Conservation (phyloP, 2,329 filamentous ascomycete genomes). For the Neoarthrinium moseri region DNA sequence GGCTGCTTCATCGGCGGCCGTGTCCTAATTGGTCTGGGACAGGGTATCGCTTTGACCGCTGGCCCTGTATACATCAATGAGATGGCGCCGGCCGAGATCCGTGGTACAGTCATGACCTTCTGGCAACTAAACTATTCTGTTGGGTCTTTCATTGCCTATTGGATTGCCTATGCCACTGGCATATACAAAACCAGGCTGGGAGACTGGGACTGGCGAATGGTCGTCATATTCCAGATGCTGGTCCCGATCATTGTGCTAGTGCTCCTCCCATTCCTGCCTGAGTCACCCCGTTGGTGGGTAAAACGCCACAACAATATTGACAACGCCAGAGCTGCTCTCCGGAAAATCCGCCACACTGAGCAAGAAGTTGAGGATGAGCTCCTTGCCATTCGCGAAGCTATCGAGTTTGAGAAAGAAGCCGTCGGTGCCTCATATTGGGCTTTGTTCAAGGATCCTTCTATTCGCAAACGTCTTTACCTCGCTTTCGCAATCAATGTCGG, state of each 20-base stretch:
- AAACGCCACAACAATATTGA: slow-evolving; percentile 60
- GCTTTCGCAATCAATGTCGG: slow-evolving; percentile 68
- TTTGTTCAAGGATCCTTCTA: slow-evolving; percentile 67
- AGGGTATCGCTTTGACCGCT: slow-evolving; percentile 66
- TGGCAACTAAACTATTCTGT: slow-evolving; percentile 70
- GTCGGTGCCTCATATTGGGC: slow-evolving; percentile 62
- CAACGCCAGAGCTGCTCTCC: slow-evolving; percentile 56
- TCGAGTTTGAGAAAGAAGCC: slow-evolving; percentile 71
- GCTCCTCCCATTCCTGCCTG: slow-evolving; percentile 65
- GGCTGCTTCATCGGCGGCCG: slow-evolving; percentile 68
- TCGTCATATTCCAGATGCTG: slow-evolving; percentile 72
- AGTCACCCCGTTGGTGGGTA: slow-evolving; percentile 68
- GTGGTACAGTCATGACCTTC: slow-evolving; percentile 67
- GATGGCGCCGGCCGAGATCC: slow-evolving; percentile 61
- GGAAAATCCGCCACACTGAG: slow-evolving; percentile 61
- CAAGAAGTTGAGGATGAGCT: slow-evolving; percentile 68
- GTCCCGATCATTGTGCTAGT: slow-evolving; percentile 61
- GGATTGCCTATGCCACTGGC: slow-evolving; percentile 64
- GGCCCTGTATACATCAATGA: slow-evolving; percentile 73
- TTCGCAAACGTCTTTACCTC: slow-evolving; percentile 65
- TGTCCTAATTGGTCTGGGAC: slow-evolving; percentile 67
- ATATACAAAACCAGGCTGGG: slow-evolving; percentile 55
- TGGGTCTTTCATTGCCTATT: slow-evolving; percentile 63
- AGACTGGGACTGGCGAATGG: slow-evolving; percentile 73
- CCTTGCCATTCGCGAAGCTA: slow-evolving; percentile 62